phyloP scores from a whole-genome alignment of 1,139 yeast genomes.

The Yamadazyma sp. region DNA sequence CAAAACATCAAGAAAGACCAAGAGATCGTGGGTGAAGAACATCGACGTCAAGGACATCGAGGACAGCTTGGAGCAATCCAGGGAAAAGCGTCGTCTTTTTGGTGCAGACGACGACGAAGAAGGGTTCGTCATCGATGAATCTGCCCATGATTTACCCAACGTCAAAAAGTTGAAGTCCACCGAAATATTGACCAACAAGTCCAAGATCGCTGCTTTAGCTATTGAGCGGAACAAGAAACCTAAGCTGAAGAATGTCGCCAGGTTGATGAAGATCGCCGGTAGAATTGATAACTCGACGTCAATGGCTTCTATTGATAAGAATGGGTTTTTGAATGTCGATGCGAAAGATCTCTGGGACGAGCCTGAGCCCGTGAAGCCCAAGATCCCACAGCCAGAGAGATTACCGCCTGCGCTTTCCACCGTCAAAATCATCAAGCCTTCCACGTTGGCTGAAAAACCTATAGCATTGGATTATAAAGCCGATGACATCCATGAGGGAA shows the following conservation, averaged over 20 bases:
- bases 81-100: constrained; percentile 66
- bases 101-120: constrained; percentile 49
- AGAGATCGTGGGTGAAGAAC: constrained; percentile 94
- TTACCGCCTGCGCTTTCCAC: constrained; percentile 9
- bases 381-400: constrained; percentile 28
- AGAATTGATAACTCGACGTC: constrained; percentile 64
- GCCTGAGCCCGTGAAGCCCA: constrained; percentile 19
- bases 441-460: constrained; percentile 23
- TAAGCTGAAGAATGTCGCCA: constrained; percentile 62
- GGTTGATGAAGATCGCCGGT: constrained; percentile 79
- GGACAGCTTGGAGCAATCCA: constrained; percentile 61
- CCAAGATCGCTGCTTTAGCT: constrained; percentile 71
- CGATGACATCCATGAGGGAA: constrained; percentile 61
- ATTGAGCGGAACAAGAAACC: constrained; percentile 32
- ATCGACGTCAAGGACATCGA: constrained; percentile 83
- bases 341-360: constrained; percentile 71
- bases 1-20: constrained; percentile 75
- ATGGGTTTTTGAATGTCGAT: constrained; percentile 57
- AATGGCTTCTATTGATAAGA: constrained; percentile 55
- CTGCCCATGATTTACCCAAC: constrained; percentile 17
- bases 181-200: constrained; percentile 74
- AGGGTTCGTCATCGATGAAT: constrained; percentile 69
- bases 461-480: constrained; percentile 10
- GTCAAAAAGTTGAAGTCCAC: constrained; percentile 58
- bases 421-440: constrained; percentile 10